Conservation (phyloP, 2,329 filamentous ascomycete species). For the Clonostachys byssicola region DNA sequence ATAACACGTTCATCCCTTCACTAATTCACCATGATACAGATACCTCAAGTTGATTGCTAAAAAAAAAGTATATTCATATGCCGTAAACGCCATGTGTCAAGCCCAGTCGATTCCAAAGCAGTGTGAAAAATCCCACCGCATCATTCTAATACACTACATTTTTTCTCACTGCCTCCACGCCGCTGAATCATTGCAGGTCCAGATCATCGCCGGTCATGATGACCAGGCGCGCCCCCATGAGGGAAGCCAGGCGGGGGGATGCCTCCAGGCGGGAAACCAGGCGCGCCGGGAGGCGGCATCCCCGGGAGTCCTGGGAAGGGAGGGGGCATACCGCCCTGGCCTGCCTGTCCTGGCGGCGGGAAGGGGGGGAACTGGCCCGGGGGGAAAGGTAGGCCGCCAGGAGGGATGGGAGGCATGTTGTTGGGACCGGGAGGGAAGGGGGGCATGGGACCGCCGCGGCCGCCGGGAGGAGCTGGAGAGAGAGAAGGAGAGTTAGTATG, state of each 20-base stretch:
- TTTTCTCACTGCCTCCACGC: not conserved
- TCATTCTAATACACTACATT: not conserved
- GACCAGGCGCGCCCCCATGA: constrained; percentile 25
- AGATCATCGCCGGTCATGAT: constrained; percentile 29
- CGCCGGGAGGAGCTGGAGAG: constrained; percentile 3
- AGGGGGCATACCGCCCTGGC: constrained; percentile 25
- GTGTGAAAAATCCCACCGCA: not conserved
- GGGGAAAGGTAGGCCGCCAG: constrained; percentile 12
- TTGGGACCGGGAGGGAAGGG: constrained; percentile 8
- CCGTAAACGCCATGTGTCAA: too few species aligned
- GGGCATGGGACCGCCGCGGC: constrained; percentile 3
- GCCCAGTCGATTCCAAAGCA: too few species aligned
- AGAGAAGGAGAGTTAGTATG: constrained; percentile 45
- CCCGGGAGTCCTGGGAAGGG: constrained; percentile 28
- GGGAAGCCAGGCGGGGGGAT: constrained; percentile 24
- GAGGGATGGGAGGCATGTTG: constrained; percentile 8
- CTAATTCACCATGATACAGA: too few species aligned
- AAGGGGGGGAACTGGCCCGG: constrained; percentile 16
- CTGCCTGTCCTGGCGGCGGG: constrained; percentile 15
- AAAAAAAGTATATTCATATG: too few species aligned
- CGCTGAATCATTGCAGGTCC: not conserved
- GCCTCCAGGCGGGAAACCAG: constrained; percentile 32
- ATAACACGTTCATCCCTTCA: too few species aligned
- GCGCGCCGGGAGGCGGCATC: constrained; percentile 32
- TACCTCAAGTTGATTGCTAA: too few species aligned